phyloP scores from a whole-genome alignment of 371 early-diverging fungal genomes.

The Enteropsectra breve region DNA sequence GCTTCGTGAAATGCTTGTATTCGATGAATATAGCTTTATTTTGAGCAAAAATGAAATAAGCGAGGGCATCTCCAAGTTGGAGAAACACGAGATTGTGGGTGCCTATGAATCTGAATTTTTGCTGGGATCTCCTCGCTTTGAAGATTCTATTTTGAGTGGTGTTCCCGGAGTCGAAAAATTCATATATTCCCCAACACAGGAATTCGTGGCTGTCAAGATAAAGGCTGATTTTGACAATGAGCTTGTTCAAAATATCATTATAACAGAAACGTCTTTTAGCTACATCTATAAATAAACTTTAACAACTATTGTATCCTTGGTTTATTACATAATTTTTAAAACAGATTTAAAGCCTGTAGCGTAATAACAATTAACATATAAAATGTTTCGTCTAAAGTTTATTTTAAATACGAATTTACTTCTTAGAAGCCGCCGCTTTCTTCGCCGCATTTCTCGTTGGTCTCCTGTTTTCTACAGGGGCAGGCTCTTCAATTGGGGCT shows the following conservation, averaged over 20 bases:
- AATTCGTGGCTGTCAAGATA: constrained; percentile 35
- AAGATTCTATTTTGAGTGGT: background rate
- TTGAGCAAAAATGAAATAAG: too few relatives aligned
- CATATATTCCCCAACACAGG: constrained; percentile 17
- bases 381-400: too few relatives aligned
- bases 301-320: too few relatives aligned
- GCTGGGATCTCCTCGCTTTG: constrained; percentile 10
- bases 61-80: constrained; percentile 24
- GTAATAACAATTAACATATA: too few relatives aligned
- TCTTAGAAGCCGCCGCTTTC: too few relatives aligned
- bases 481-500: background rate
- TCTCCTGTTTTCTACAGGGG: too few relatives aligned
- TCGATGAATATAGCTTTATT: constrained; percentile 24
- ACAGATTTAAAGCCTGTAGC: too few relatives aligned
- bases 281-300: too few relatives aligned
- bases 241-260: constrained; percentile 6
- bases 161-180: constrained; percentile 17
- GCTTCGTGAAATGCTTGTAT: background rate
- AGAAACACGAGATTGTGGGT: constrained; percentile 16
- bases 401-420: too few relatives aligned
- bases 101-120: background rate
- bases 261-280: constrained; percentile 25
- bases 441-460: background rate
- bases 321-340: too few relatives aligned
- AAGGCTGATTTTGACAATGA: constrained; percentile 17